phyloP scores from a whole-genome alignment of 2,329 filamentous ascomycete genomes.

The Fusarium musae region DNA sequence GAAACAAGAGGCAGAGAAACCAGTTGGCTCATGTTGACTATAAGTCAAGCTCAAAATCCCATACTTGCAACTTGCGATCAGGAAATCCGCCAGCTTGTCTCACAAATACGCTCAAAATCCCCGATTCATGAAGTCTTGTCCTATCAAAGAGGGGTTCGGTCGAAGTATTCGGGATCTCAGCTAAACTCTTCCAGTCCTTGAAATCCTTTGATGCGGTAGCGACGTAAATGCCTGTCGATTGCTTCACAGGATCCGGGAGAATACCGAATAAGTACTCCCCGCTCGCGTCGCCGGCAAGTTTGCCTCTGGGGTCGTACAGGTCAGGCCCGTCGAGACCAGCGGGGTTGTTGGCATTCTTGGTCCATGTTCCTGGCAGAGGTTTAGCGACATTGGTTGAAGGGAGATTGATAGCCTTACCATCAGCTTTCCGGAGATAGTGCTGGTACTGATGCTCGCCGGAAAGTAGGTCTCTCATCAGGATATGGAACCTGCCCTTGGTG shows the following conservation, averaged over 20 bases:
- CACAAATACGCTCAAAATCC: slow-evolving; percentile 18
- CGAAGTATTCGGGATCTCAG: slow-evolving; percentile 20
- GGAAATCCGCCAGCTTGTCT: slow-evolving; percentile 23
- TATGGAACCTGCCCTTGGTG: slow-evolving; percentile 17
- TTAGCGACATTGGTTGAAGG: accelerated
- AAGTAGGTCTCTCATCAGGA: slow-evolving; percentile 28
- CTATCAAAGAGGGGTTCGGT: slow-evolving; percentile 29
- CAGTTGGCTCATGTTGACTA: not conserved
- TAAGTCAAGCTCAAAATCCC: slow-evolving; percentile 31
- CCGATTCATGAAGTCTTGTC: slow-evolving; percentile 6
- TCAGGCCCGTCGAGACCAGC: slow-evolving; percentile 25
- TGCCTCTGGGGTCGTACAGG: slow-evolving; percentile 28
- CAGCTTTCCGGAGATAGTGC: slow-evolving; percentile 16
- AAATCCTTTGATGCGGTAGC: slow-evolving; percentile 6
- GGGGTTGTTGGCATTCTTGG: slow-evolving; percentile 24
- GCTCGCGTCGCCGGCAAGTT: slow-evolving; percentile 20
- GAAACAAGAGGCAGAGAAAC: not conserved
- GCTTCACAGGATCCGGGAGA: slow-evolving; percentile 5
- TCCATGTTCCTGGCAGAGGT: slow-evolving; percentile 1
- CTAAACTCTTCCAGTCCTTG: slow-evolving; percentile 21
- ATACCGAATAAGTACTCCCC: slow-evolving; percentile 24
- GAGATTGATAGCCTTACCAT: not conserved
- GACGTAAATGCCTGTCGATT: slow-evolving; percentile 11
- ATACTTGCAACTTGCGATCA: slow-evolving; percentile 25
- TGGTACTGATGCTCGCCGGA: slow-evolving; percentile 23